Evolutionary conservation across 2,329 filamentous ascomycete genomes (phyloP).

Genomic region (Elsinoe batatas): DNA sequence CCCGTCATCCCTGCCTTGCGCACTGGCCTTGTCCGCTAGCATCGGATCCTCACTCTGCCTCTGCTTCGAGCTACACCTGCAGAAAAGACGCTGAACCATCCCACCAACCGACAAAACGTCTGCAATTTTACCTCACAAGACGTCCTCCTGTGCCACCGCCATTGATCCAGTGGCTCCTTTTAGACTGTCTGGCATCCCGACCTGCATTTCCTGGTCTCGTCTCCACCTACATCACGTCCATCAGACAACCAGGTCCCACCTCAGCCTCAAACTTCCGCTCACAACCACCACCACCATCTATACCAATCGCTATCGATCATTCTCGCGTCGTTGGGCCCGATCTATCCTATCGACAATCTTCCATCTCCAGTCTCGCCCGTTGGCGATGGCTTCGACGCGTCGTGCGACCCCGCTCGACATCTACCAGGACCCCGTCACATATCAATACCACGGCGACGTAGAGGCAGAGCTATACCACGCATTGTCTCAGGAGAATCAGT

Average conservation of each 20-base stretch:
- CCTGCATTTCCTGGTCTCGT: background rate
- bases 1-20: constrained; percentile 6
- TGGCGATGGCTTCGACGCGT: constrained; percentile 46
- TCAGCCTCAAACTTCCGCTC: background rate
- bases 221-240: constrained; percentile 1
- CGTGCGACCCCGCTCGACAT: constrained; percentile 46
- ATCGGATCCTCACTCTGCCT: background rate
- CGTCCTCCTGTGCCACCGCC: background rate
- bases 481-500: constrained; percentile 34
- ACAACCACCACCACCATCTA: background rate
- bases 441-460: constrained; percentile 33
- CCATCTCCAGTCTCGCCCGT: constrained; percentile 8
- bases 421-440: constrained; percentile 45
- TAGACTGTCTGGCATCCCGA: constrained; percentile 7
- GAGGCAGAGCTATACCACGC: constrained; percentile 44
- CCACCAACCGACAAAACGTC: constrained; percentile 9
- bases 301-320: background rate
- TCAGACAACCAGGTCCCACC: background rate
- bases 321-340: constrained; percentile 9
- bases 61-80: background rate
- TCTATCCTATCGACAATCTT: constrained; percentile 10
- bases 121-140: constrained; percentile 12
- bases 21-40: constrained; percentile 11
- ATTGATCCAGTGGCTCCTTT: constrained; percentile 11
- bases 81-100: constrained; percentile 11